Evolutionary conservation across 148 eudicot genomes (phyloP), one percentile per base, ranked within the genome.

Genomic region (Silene conica): DNA sequence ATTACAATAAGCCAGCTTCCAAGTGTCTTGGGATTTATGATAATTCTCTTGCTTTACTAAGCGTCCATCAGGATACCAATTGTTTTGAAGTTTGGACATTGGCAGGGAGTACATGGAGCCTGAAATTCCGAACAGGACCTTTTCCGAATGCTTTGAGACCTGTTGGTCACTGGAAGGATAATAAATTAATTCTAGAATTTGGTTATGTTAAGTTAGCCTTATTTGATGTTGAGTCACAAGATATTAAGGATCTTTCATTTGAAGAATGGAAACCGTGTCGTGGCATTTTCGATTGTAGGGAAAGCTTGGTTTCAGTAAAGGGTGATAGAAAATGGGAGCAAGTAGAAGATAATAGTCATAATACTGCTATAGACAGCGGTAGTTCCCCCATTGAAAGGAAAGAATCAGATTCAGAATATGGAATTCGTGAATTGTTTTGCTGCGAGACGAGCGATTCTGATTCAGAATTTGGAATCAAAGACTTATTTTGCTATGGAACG

Each of bases 231-330:
- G 28, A 21, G 1, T 18, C 58, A 68, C 56, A 68, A 68, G 71
- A 68, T 20, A 18, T 68, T 4, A 68, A 68, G 71, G 31, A 68
- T 21, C 71, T 68, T 20, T 48, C 56, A 12, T 68, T 20, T 68
- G 9, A 22, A 26, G 1, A 20, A 8, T 1, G 8, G 1, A 5
- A 0, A 8, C 18, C 0, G 28, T 67, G 71, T 43, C 6, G 41
- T 13, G 71, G 71, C 43, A 23, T 45, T 45, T 67, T 43, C 21
- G 71, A 14, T n/a, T 67, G 15, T 50, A 67, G 19, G 71, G 71
- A 67, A 45, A 67, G 71, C 26, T 34, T 67, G 54, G 71, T 67
- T 43, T 67, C 71, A 20, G 22, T 67, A 16, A 67, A 67, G 50
- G 71, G 20, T 14, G 50, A 45, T 21, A n/a, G 41, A 48, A 10